Evolutionary conservation across 257 asterid species (phyloP).

Genomic region (Solanum stenotomum): DNA sequence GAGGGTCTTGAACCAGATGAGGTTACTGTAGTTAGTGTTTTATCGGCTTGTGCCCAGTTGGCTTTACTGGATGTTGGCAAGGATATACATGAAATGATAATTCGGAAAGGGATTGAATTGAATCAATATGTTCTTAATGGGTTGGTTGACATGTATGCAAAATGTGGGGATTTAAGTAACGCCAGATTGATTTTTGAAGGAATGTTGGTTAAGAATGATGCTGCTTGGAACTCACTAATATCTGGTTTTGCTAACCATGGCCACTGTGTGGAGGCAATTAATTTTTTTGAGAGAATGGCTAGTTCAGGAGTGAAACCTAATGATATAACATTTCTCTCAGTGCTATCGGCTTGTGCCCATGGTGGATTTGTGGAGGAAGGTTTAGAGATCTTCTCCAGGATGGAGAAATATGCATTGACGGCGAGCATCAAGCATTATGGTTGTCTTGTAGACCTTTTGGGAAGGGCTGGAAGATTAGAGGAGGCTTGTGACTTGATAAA

Average conservation of each 20-base stretch:
- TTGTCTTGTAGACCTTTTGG: slow-evolving; percentile 65
- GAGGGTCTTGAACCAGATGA: slow-evolving; percentile 70
- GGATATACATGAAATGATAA: slow-evolving; percentile 49
- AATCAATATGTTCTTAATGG: slow-evolving; percentile 58
- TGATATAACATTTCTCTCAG: slow-evolving; percentile 49
- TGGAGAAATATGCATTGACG: slow-evolving; percentile 41
- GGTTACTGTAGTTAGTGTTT: slow-evolving; percentile 51
- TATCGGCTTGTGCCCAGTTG: slow-evolving; percentile 73
- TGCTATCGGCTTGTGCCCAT: slow-evolving; percentile 73
- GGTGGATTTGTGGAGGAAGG: slow-evolving; percentile 77
- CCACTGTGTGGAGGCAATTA: slow-evolving; percentile 43
- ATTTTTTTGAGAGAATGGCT: slow-evolving; percentile 42
- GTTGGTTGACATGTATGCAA: slow-evolving; percentile 79
- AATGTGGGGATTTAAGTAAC: slow-evolving; percentile 62
- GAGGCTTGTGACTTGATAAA: slow-evolving; percentile 50
- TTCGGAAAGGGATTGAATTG: slow-evolving; percentile 25
- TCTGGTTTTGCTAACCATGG: slow-evolving; percentile 61
- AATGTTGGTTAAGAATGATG: slow-evolving; percentile 14
- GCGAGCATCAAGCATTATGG: slow-evolving; percentile 68
- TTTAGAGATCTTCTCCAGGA: slow-evolving; percentile 41
- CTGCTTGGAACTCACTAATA: slow-evolving; percentile 66
- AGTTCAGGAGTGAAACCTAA: slow-evolving; percentile 35
- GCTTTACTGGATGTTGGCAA: slow-evolving; percentile 53
- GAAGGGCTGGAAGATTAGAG: slow-evolving; percentile 60
- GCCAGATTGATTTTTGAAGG: slow-evolving; percentile 50